Conservation (phyloP, 2,329 filamentous ascomycete genomes). For the Cordyceps cateniannulata region DNA sequence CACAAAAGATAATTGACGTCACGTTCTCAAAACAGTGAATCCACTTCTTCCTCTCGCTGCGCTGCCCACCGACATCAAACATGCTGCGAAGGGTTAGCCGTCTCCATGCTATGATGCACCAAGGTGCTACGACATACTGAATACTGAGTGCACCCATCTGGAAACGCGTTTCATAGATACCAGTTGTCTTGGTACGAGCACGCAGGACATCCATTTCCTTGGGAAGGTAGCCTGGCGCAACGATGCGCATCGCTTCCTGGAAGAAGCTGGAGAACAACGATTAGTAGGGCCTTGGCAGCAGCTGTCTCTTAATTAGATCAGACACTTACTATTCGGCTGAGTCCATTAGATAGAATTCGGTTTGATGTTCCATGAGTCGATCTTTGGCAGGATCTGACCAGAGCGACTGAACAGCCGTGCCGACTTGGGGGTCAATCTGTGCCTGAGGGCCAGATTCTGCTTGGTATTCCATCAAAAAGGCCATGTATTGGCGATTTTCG, state of each 20-base stretch:
- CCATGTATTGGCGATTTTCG: slow-evolving; percentile 65
- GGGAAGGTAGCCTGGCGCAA: slow-evolving; percentile 77
- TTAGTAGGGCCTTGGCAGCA: background rate
- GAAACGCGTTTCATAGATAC: slow-evolving; percentile 98
- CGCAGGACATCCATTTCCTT: slow-evolving; percentile 92
- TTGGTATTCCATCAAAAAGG: slow-evolving; percentile 80
- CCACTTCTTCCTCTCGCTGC: slow-evolving; percentile 99
- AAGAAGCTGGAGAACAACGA: slow-evolving; percentile 66
- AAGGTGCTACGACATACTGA: slow-evolving; percentile 59
- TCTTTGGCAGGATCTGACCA: slow-evolving; percentile 86
- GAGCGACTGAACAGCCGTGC: slow-evolving; percentile 74
- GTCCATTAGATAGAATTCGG: slow-evolving; percentile 99
- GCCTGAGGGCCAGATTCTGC: slow-evolving; percentile 87
- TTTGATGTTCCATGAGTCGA: slow-evolving; percentile 83
- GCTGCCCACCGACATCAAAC: slow-evolving; percentile 97
- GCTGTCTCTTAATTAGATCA: background rate
- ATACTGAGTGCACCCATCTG: slow-evolving; percentile 98
- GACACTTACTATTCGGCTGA: slow-evolving; percentile 89
- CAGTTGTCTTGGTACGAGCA: slow-evolving; percentile 94
- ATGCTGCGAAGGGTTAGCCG: slow-evolving; percentile 55
- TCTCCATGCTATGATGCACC: background rate
- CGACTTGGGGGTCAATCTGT: slow-evolving; percentile 72
- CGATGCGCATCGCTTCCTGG: slow-evolving; percentile 82
- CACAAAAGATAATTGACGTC: slow-evolving; percentile 98
- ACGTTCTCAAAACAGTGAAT: slow-evolving; percentile 99